Base-by-base conservation (phyloP, 1,284 basidiomycete genomes). In the Taiwanofungus camphoratus region DNA sequence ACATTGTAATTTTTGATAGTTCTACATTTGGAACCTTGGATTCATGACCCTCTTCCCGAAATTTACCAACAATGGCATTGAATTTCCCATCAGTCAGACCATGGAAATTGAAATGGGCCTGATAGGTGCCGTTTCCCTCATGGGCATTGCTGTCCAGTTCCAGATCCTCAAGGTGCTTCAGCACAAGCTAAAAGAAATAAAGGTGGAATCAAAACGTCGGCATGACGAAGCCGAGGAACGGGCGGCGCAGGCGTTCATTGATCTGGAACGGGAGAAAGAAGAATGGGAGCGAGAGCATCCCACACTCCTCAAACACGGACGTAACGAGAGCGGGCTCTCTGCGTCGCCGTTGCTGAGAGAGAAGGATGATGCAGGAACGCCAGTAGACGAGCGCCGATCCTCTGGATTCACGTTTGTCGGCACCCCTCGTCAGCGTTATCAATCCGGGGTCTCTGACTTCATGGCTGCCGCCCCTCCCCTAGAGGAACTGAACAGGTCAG, bases 81-180 rank as follows among this genome's bases (percentile, higher is more conserved):
- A 75, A 39, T 95, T 90, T 56, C 89, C 89, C 8, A 79, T 95
- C 42, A 79, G 86, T 3, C 90, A 93, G 59, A 84, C 83, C 6
- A 96, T 95, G 88, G 77, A 91, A 61, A 92, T 97, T 53, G 92
- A 97, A 61, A 76, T 98, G 21, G 93, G 92, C 32, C 77, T 96
- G 48, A 79, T 89, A 46, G 87, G 70, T 40, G 82, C 92, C 2
- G 75, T 89, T 15, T 76, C 89, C 4, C 70, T 94, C 29, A 88
- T 90, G 79, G 92, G 91, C 38, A 78, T 83, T 15, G 90, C 92
- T 3, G 87, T 96, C 35, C 94, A 98, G 65, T 77, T 94, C 58
- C 86, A 88, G 43, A 78, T 95, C 48, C 77, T 94, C 47, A 77
- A 77, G 46, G 73, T 88, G 31, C 79, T 95, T 19, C 81, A 88